Conservation (phyloP, 768 basidiomycete species). For the Termitomyces sp. region DNA sequence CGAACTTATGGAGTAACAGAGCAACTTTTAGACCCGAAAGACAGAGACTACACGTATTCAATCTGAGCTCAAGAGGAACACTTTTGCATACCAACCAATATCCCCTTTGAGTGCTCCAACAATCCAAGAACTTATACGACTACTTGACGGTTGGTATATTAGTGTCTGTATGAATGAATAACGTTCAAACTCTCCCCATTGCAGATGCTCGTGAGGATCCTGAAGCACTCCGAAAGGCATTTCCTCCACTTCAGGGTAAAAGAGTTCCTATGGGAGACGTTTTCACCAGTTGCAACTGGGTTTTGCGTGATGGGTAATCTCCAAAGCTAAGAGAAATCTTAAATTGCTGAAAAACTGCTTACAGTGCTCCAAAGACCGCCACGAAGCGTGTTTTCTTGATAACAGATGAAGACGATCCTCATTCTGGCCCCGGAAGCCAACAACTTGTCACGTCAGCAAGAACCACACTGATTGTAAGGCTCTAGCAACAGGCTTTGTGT, state of each 20-base stretch:
- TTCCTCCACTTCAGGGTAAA: constrained; percentile 54
- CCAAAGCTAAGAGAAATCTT: not conserved
- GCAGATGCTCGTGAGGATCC: constrained; percentile 66
- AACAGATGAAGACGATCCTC: constrained; percentile 85
- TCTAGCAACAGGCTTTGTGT: not conserved
- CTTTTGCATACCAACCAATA: constrained; percentile 72
- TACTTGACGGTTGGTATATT: constrained; percentile 62
- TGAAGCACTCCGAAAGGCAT: constrained; percentile 46
- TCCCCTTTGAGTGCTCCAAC: constrained; percentile 72
- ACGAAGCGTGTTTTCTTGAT: constrained; percentile 92
- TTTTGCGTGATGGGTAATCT: constrained; percentile 77
- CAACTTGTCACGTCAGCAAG: constrained; percentile 64
- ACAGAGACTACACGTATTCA: constrained; percentile 21
- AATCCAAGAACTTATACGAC: constrained; percentile 70
- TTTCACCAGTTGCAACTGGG: constrained; percentile 86
- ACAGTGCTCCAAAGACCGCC: constrained; percentile 78
- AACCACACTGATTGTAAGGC: constrained; percentile 58
- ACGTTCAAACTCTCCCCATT: not conserved
- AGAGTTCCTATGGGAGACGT: constrained; percentile 82
- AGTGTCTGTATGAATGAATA: not conserved
- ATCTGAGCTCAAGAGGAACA: constrained; percentile 64
- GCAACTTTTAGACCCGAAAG: constrained; percentile 32
- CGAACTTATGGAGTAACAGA: constrained; percentile 1
- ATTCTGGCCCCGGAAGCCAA: constrained; percentile 44
- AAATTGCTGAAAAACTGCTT: not conserved